Conservation (phyloP, 2,329 filamentous ascomycete species). For the Diaporthe sp. region DNA sequence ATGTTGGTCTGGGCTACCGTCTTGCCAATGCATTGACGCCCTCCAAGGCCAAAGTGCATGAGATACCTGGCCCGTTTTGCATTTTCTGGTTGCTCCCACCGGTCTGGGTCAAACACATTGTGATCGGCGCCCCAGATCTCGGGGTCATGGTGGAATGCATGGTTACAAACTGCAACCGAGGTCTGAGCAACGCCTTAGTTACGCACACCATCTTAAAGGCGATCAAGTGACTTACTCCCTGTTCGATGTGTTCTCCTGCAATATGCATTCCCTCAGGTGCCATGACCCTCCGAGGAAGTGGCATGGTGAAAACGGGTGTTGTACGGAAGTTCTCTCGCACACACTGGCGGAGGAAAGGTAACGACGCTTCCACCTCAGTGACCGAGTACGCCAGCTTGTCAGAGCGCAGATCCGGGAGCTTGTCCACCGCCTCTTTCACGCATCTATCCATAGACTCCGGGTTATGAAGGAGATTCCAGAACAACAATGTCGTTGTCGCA, state of each 20-base stretch:
- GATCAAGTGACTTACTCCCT: not conserved
- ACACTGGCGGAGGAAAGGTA: slow-evolving; percentile 6
- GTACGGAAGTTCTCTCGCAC: not conserved
- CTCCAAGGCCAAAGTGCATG: slow-evolving; percentile 49
- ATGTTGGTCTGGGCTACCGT: slow-evolving; percentile 48
- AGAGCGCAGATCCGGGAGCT: not conserved
- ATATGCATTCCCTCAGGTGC: not conserved
- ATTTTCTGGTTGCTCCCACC: slow-evolving; percentile 40
- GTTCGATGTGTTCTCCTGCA: not conserved
- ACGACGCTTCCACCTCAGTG: not conserved
- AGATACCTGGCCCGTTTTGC: slow-evolving; percentile 39
- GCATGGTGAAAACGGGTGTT: slow-evolving; percentile 11
- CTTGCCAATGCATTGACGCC: slow-evolving; percentile 48
- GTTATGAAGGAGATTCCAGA: slow-evolving; percentile 8
- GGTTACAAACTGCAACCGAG: slow-evolving; percentile 46
- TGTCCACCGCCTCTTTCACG: not conserved
- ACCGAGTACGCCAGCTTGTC: slow-evolving; percentile 1
- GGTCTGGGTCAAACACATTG: slow-evolving; percentile 33
- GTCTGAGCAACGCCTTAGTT: slow-evolving; percentile 38
- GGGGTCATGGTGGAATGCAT: slow-evolving; percentile 48
- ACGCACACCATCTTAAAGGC: not conserved
- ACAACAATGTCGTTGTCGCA: not conserved
- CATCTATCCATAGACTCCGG: not conserved
- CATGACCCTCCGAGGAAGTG: slow-evolving; percentile 1
- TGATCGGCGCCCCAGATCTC: slow-evolving; percentile 45